Conservation (phyloP, 2,329 filamentous ascomycete species). For the Diaporthe capsici region DNA sequence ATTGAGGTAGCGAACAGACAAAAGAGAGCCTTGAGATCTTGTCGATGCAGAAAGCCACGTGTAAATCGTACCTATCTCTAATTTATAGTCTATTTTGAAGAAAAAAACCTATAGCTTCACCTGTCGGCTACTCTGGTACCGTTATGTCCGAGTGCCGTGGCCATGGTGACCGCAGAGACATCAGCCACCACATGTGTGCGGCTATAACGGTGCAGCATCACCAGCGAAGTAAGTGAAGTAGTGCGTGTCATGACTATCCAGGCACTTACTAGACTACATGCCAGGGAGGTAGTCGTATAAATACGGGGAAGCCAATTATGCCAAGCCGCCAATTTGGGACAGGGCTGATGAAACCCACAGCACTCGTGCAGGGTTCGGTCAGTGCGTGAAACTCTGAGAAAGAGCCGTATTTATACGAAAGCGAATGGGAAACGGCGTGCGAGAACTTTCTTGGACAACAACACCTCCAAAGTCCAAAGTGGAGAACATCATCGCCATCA, state of each 20-base stretch:
- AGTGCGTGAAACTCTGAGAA: not conserved
- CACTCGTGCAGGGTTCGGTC: not conserved
- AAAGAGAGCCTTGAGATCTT: not conserved
- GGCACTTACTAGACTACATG: not conserved
- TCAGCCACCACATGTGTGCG: not conserved
- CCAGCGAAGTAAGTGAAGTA: not conserved
- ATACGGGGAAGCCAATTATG: not conserved
- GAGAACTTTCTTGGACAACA: not conserved
- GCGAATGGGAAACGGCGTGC: not conserved
- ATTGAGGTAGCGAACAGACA: not conserved
- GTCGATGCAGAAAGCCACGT: not conserved
- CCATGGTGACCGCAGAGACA: not conserved
- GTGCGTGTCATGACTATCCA: not conserved
- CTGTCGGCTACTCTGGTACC: not conserved
- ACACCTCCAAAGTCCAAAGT: not conserved
- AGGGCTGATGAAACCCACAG: not conserved
- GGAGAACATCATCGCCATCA: not conserved
- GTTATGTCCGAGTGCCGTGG: not conserved
- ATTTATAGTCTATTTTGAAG: not conserved
- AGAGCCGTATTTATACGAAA: conserved; percentile 15
- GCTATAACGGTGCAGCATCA: not conserved
- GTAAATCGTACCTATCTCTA: not conserved
- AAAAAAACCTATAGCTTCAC: not conserved
- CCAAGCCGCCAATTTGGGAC: not conserved
- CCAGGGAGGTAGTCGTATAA: not conserved